Evolutionary conservation across 2,329 filamentous ascomycete genomes (phyloP).

Genomic region (Hawksworthiomyces lignivorus): DNA sequence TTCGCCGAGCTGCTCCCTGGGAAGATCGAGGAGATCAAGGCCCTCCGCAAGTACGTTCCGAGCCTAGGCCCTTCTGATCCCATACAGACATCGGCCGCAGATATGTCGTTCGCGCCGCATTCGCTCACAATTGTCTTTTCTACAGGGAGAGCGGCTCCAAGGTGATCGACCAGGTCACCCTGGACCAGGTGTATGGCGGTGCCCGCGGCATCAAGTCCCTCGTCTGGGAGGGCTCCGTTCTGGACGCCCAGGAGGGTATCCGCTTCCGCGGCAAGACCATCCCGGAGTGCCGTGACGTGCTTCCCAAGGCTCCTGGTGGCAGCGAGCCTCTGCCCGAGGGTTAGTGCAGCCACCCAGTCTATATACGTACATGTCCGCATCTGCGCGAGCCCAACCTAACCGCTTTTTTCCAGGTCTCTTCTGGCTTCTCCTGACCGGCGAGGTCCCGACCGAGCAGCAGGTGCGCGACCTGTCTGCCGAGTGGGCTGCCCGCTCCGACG

Average conservation of each 20-base stretch:
- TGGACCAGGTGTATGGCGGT: conserved; percentile 99
- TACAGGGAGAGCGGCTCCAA: conserved; percentile 85
- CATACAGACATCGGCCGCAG: too few relatives aligned
- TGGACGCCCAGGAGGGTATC: conserved; percentile 98
- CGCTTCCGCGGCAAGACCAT: conserved; percentile 99
- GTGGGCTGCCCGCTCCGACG: conserved; percentile 94
- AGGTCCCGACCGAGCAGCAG: conserved; percentile 96
- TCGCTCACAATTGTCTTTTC: neutral
- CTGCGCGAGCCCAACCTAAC: too few relatives aligned
- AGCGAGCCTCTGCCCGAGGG: conserved; percentile 95
- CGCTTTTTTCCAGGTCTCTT: conserved; percentile 63
- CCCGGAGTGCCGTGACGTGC: conserved; percentile 94
- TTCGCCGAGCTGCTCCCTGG: conserved; percentile 92
- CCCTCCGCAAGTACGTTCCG: conserved; percentile 76
- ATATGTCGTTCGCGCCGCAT: too few relatives aligned
- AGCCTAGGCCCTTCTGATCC: too few relatives aligned
- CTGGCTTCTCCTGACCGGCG: conserved; percentile 97
- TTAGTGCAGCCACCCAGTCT: too few relatives aligned
- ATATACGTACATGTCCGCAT: too few relatives aligned
- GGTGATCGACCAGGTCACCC: conserved; percentile 93
- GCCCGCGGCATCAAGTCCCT: conserved; percentile 98
- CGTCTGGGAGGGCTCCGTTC: conserved; percentile 97
- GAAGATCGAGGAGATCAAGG: conserved; percentile 99
- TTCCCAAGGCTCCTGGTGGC: conserved; percentile 94
- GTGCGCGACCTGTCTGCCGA: conserved; percentile 96